Conservation (phyloP, 345 rosid genomes). For the Clausena lansium region DNA sequence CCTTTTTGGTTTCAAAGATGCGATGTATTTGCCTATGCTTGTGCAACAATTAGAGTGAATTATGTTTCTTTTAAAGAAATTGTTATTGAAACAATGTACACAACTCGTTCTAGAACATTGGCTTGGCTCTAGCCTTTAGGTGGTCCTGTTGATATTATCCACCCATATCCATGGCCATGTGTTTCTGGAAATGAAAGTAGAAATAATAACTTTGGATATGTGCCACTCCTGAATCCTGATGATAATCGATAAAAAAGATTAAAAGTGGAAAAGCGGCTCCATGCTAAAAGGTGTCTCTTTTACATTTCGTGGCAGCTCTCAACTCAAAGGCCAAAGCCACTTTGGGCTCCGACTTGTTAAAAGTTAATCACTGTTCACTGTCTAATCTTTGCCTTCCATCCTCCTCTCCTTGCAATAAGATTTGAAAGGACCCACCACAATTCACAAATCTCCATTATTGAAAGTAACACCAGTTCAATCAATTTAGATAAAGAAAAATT, state of each 20-base stretch:
- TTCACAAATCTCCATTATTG: constrained; percentile 15
- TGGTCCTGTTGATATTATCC: constrained; percentile 12
- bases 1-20: not conserved
- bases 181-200: constrained; percentile 14
- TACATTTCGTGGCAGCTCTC: not conserved
- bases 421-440: not conserved
- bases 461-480: not conserved
- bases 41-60: not conserved
- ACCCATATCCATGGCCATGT: constrained; percentile 16
- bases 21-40: not conserved
- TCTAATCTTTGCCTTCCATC: not conserved
- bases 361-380: constrained; percentile 13
- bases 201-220: constrained; percentile 11
- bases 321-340: constrained; percentile 10
- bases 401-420: not conserved
- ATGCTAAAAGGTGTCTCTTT: constrained; percentile 24
- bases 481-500: not conserved
- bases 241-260: not conserved
- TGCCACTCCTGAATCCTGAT: constrained; percentile 15
- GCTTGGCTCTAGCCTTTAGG: not conserved
- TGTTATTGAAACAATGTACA: too few relatives aligned
- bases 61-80: too few relatives aligned
- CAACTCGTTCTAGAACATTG: not conserved
- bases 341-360: not conserved
- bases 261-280: constrained; percentile 22